These are phyloP conservation scores for Pseudogymnoascus sp. DNA, from an alignment of 2,329 filamentous ascomycete species.

Conservation along the genomic window DNA sequence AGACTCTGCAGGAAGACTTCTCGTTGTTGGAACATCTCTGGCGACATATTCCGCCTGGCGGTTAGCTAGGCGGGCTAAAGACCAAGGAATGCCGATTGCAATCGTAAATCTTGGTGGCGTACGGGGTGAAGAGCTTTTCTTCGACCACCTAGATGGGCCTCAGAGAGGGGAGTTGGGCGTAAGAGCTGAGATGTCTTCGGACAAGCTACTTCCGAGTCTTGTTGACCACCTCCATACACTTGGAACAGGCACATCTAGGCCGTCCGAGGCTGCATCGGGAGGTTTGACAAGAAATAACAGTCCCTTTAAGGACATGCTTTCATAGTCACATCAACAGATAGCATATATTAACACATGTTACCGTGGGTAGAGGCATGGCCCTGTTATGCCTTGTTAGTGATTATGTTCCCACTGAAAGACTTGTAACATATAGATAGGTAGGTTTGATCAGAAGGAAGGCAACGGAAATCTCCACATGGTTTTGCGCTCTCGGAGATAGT, in stretches of 20 bases:
- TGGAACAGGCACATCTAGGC: constrained; percentile 10
- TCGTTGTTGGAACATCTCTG: constrained; percentile 81
- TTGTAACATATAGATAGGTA: neutral
- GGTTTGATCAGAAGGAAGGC: constrained; percentile 92
- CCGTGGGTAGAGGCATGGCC: neutral
- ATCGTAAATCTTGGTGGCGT: constrained; percentile 84
- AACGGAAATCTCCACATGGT: constrained; percentile 97
- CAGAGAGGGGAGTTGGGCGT: constrained; percentile 46
- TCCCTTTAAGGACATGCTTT: constrained; percentile 54
- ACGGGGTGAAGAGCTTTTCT: constrained; percentile 68
- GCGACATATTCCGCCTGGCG: constrained; percentile 96
- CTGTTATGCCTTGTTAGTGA: neutral
- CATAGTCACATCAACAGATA: constrained; percentile 31
- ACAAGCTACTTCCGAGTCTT: constrained; percentile 48
- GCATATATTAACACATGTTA: constrained; percentile 6
- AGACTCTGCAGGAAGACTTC: constrained; percentile 63
- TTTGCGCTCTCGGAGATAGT: constrained; percentile 83
- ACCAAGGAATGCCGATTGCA: constrained; percentile 75
- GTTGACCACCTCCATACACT: constrained; percentile 41
- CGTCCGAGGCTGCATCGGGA: constrained; percentile 18
- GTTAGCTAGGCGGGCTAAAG: constrained; percentile 72
- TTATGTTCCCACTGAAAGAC: neutral
- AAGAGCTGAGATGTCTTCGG: constrained; percentile 49
- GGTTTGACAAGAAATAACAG: constrained; percentile 20
- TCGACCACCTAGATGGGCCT: constrained; percentile 44